Evolutionary conservation across 345 rosid species (phyloP).

Genomic region (Salix udensis): DNA sequence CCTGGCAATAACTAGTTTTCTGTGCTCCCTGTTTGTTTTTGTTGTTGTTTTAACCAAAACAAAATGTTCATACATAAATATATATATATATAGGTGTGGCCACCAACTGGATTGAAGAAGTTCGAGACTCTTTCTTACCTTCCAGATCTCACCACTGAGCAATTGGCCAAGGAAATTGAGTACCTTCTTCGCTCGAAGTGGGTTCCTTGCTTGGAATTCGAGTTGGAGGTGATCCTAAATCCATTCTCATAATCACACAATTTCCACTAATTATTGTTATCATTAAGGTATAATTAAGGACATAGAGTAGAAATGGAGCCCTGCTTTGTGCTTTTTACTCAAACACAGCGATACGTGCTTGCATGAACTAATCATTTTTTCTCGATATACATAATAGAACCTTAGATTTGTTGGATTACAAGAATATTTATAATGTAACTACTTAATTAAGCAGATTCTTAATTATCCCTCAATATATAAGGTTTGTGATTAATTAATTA

Average conservation of each 20-base stretch:
- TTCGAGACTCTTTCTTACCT: constrained; percentile 43
- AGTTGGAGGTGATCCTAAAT: constrained; percentile 28
- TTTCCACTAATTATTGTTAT: not conserved
- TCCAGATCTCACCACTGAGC: constrained; percentile 24
- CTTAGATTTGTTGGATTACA: no score
- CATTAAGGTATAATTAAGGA: not conserved
- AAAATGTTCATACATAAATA: no score
- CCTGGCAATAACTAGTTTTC: not conserved
- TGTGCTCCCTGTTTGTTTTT: not conserved
- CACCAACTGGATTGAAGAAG: constrained; percentile 21
- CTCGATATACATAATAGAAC: no score
- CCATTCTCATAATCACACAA: not conserved
- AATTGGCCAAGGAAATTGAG: constrained; percentile 39
- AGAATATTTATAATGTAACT: no score
- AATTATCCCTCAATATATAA: no score
- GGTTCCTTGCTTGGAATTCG: constrained; percentile 66
- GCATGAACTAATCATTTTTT: no score
- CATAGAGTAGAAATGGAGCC: not conserved
- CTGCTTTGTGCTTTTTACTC: not conserved
- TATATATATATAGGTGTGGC: constrained; percentile 21
- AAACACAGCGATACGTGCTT: no score
- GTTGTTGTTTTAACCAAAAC: not conserved
- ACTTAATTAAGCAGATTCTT: no score
- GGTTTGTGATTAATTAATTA: no score
- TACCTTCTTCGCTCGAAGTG: constrained; percentile 53